Evolutionary conservation across 768 basidiomycete genomes (phyloP), one percentile per base, ranked within the genome.

Genomic region (Calocybe gangraenosa): DNA sequence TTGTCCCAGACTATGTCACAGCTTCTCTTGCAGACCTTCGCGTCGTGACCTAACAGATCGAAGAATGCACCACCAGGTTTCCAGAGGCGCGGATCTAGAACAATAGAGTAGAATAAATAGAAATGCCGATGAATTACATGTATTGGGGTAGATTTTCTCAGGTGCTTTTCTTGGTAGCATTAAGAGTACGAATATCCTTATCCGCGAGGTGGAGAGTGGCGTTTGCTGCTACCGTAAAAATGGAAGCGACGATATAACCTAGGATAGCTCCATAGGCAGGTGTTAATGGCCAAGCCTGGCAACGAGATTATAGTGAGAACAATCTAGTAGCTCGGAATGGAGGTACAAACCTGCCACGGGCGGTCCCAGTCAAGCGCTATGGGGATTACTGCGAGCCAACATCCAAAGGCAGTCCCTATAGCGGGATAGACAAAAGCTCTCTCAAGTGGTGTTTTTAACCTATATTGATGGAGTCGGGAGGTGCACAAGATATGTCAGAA

Each of bases 291-390:
- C 87, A 94, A 19, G 84, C 79, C 87, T 92, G 46, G 8, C 19
- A 53, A 49, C 38, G 28, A 42, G 41, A 31, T 43, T 48, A n/a
- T n/a, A 50, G 32, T 19, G 38, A 19, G 37, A 23, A 37, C 14
- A 32, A 50, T 21, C 17, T 23, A 37, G 31, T 35, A 25, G 40
- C 10, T 42, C 13, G 41, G 31, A 47, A 21, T 30, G 9, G 22
- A 38, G 23, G 32, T 28, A 66, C 79, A 46, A 42, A 89, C 92
- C 85, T 97, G 95, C 94, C 94, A 97, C 6, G 94, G 91, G 30
- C 92, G 77, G 58, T 93, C 93, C 95, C 95, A 98, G 65, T 98
- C 95, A 14, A 98, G 79, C 0, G 91, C 87, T 37, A 93, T 84
- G 2, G 92, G 89, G 37, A 94, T 71, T 8, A 77, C 80, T 13